A percentile compares a stretch with the other conserved stretches of the same genome.
These are phyloP conservation scores for Lepidium sativum DNA, from an alignment of 345 rosid species.

Conservation along the genomic window DNA sequence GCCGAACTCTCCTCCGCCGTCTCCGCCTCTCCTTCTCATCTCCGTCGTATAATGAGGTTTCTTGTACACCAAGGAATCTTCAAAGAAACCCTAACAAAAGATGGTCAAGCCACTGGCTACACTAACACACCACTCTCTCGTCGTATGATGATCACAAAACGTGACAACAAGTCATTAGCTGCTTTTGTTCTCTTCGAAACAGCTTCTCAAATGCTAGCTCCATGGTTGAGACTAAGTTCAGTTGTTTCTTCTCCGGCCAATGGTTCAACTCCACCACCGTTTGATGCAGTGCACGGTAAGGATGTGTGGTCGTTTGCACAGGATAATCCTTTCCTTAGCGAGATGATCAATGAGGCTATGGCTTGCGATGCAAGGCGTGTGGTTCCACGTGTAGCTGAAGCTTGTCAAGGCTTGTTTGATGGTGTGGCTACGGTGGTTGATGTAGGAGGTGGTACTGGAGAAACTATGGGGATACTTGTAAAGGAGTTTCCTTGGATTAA, in stretches of 20 bases:
- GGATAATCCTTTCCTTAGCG: conserved; percentile 29
- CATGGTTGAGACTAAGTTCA: conserved; percentile 49
- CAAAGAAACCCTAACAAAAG: conserved; percentile 25
- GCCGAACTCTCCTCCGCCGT: conserved; percentile 42
- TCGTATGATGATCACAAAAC: conserved; percentile 28
- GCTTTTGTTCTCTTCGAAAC: conserved; percentile 34
- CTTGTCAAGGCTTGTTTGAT: conserved; percentile 46
- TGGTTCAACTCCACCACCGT: conserved; percentile 25
- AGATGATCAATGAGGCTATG: conserved; percentile 54
- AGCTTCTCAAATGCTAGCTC: conserved; percentile 45
- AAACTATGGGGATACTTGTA: conserved; percentile 36
- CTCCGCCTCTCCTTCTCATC: conserved; percentile 40
- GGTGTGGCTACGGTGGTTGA: conserved; percentile 53
- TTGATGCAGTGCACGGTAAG: conserved; percentile 39
- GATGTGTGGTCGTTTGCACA: conserved; percentile 43
- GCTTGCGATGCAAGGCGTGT: conserved; percentile 42
- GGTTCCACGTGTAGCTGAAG: conserved; percentile 29
- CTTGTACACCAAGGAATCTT: conserved; percentile 42
- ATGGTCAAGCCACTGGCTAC: conserved; percentile 27
- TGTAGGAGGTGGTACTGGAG: conserved; percentile 70
- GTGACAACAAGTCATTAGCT: conserved; percentile 36
- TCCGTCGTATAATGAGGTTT: conserved; percentile 59
- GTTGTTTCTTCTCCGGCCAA: conserved; percentile 19
- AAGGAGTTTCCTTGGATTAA: conserved; percentile 51
- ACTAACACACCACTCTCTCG: conserved; percentile 55